Conservation (phyloP, 768 basidiomycete genomes). For the Pleurotus tuber-regium region DNA sequence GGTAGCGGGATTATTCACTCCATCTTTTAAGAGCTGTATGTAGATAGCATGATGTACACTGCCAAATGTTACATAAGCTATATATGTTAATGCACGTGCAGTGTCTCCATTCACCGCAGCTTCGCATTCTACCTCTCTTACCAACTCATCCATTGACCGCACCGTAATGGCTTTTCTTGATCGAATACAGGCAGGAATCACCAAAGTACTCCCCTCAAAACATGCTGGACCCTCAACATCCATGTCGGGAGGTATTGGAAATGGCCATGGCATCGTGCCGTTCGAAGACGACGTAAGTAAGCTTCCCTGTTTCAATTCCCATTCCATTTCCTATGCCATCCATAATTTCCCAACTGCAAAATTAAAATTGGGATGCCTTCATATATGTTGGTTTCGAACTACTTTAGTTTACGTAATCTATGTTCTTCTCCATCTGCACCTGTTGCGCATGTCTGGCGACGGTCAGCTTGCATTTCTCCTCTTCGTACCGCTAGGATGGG, state of each 20-base stretch:
- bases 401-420: slow-evolving; percentile 44
- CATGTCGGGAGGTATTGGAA: slow-evolving; percentile 55
- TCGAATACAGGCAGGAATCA: slow-evolving; percentile 48
- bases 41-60: neutral
- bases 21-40: slow-evolving; percentile 35
- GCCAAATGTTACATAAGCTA: too few relatives aligned
- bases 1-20: slow-evolving; percentile 43
- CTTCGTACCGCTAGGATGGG: slow-evolving; percentile 62
- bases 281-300: slow-evolving; percentile 78
- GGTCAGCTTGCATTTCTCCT: slow-evolving; percentile 60
- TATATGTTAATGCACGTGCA: neutral
- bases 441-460: slow-evolving; percentile 36
- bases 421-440: slow-evolving; percentile 35
- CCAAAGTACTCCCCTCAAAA: slow-evolving; percentile 46
- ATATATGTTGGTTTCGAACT: slow-evolving; percentile 11
- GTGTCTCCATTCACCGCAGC: neutral
- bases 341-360: slow-evolving; percentile 14
- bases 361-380: slow-evolving; percentile 10
- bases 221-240: slow-evolving; percentile 32
- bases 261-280: slow-evolving; percentile 54
- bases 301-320: slow-evolving; percentile 9
- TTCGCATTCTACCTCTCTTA: neutral
- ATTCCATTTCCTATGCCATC: neutral
- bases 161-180: slow-evolving; percentile 55
- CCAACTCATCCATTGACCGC: neutral